phyloP scores from a whole-genome alignment of 345 rosid genomes.

The Diplotaxis tenuifolia region DNA sequence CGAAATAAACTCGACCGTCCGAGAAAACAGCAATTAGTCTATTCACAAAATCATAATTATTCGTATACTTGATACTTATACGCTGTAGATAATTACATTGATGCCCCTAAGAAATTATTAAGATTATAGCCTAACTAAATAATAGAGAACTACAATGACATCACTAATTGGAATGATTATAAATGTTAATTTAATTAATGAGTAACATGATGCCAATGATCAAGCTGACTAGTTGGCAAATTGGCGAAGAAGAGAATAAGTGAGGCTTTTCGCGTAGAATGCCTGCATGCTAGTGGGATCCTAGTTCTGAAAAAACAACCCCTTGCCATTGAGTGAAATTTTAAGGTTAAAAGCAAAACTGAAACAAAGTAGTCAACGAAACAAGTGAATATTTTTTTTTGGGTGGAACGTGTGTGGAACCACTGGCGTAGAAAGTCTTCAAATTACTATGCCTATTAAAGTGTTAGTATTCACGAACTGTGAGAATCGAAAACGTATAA shows the following conservation, averaged over 20 bases:
- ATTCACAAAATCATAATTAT: slow-evolving; percentile 3
- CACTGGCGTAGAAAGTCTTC: neutral
- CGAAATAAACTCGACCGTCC: neutral
- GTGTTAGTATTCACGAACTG: neutral
- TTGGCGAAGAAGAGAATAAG: neutral
- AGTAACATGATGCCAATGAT: neutral
- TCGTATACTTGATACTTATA: slow-evolving; percentile 8
- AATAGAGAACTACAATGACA: neutral
- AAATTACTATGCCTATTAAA: neutral
- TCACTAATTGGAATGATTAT: slow-evolving; percentile 8
- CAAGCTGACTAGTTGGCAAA: neutral
- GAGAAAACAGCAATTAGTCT: slow-evolving; percentile 4
- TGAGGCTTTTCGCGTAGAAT: neutral
- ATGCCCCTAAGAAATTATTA: slow-evolving; percentile 6
- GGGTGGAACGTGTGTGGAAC: neutral
- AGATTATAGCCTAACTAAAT: neutral
- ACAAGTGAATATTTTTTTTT: neutral
- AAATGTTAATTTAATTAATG: slow-evolving; percentile 1
- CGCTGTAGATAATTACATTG: neutral
- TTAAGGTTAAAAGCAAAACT: neutral
- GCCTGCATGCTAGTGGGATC: neutral
- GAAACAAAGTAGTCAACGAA: neutral
- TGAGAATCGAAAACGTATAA: neutral
- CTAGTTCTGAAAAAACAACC: neutral
- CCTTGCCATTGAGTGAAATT: neutral